These are phyloP conservation scores for Ceratocystis destructans DNA, from an alignment of 2,329 filamentous ascomycete genomes.

Conservation along the genomic window DNA sequence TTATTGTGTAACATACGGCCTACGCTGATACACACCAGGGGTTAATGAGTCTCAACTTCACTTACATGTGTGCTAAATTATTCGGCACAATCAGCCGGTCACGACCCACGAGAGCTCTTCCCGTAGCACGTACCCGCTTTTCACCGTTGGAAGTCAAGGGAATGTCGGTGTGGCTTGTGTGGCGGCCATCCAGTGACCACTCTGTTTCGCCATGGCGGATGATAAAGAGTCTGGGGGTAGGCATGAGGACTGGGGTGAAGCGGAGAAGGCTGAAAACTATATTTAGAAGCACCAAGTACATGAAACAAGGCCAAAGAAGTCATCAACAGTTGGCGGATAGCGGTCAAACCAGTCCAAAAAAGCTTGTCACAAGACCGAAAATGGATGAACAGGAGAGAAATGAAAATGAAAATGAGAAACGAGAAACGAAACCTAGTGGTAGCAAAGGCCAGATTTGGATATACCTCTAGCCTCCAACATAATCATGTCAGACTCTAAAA, in stretches of 20 bases:
- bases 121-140: slow-evolving; percentile 61
- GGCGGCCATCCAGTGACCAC: slow-evolving; percentile 76
- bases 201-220: slow-evolving; percentile 88
- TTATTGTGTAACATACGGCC: too few relatives aligned
- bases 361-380: neutral
- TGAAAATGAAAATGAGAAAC: neutral
- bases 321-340: neutral
- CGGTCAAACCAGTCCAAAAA: neutral
- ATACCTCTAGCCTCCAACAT: neutral
- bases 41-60: neutral
- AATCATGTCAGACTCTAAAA: neutral
- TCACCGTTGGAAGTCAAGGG: slow-evolving; percentile 71
- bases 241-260: slow-evolving; percentile 22
- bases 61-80: slow-evolving; percentile 70
- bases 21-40: too few relatives aligned
- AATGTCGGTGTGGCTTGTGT: slow-evolving; percentile 79
- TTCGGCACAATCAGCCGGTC: slow-evolving; percentile 74
- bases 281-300: neutral
- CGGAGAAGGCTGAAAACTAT: neutral
- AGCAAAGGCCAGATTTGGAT: neutral
- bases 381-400: neutral
- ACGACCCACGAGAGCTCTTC: slow-evolving; percentile 67
- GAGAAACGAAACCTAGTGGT: neutral
- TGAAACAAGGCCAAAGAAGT: neutral
- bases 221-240: slow-evolving; percentile 62